phyloP scores from a whole-genome alignment of 305 asterid genomes.

The Plantago lanceolata region DNA sequence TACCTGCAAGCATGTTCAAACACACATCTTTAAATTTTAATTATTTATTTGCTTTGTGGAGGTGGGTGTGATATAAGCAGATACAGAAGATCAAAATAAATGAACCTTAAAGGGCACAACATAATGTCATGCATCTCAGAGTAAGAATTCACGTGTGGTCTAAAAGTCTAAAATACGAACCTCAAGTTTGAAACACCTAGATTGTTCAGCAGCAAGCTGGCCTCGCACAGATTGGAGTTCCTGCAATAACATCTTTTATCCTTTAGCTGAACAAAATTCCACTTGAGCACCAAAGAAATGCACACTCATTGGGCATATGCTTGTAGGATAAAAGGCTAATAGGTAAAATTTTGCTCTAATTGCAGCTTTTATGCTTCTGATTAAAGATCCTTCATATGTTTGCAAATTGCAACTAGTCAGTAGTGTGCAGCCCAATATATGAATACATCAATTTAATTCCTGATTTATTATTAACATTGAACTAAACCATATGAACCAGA shows the following conservation, averaged over 20 bases:
- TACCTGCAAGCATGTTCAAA: constrained; percentile 42
- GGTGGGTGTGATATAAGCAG: too few relatives aligned
- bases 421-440: too few relatives aligned
- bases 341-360: background rate
- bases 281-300: background rate
- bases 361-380: background rate
- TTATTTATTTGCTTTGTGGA: too few relatives aligned
- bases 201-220: constrained; percentile 92
- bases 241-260: constrained; percentile 37
- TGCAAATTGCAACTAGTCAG: background rate
- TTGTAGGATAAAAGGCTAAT: constrained; percentile 7
- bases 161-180: constrained; percentile 51
- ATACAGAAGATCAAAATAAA: too few relatives aligned
- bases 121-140: constrained; percentile 15
- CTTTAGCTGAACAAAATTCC: constrained; percentile 11
- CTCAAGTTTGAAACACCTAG: constrained; percentile 99
- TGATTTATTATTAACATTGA: background rate
- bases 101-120: constrained; percentile 1
- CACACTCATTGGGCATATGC: background rate
- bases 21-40: too few relatives aligned
- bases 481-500: background rate
- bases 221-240: constrained; percentile 93
- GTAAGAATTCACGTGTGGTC: constrained; percentile 14
- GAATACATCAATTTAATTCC: background rate
- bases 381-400: background rate